These are phyloP conservation scores for Dendrobium huoshanense DNA, from an alignment of 106 monocot species.

Conservation along the genomic window DNA sequence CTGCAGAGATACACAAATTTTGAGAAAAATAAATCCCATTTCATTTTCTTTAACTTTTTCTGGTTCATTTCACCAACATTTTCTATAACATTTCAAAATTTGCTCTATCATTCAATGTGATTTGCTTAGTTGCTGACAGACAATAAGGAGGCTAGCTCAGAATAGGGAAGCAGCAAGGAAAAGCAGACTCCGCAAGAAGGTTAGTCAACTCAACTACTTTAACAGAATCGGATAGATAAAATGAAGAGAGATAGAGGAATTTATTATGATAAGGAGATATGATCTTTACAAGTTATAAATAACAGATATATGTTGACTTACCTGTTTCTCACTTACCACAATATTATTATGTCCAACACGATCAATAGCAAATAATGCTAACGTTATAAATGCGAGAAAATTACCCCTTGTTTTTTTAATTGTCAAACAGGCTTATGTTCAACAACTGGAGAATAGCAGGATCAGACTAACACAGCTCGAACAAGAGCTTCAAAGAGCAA, in stretches of 20 bases:
- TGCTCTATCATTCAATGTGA: background rate
- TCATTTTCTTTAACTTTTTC: no score
- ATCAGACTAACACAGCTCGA: constrained; percentile 67
- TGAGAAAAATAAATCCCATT: no score
- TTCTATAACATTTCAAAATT: background rate
- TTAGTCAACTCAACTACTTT: constrained; percentile 10
- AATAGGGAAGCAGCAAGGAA: constrained; percentile 98
- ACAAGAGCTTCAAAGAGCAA: constrained; percentile 70
- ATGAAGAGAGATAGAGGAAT: background rate
- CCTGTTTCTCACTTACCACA: no score
- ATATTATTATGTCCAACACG: no score
- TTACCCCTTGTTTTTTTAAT: background rate
- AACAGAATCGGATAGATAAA: background rate
- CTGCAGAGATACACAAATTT: no score
- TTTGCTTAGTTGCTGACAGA: constrained; percentile 30
- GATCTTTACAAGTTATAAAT: no score
- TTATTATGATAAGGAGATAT: background rate
- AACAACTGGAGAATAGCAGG: constrained; percentile 70
- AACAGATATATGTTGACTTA: no score
- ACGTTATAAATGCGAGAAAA: background rate
- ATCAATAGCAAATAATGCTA: no score
- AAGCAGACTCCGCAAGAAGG: constrained; percentile 91
- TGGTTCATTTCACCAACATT: background rate
- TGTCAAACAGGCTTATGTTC: constrained; percentile 62
- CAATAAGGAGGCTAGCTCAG: constrained; percentile 86